Evolutionary conservation across 2,329 filamentous ascomycete species (phyloP).

Genomic region (Iodosphaeria phyllophila): DNA sequence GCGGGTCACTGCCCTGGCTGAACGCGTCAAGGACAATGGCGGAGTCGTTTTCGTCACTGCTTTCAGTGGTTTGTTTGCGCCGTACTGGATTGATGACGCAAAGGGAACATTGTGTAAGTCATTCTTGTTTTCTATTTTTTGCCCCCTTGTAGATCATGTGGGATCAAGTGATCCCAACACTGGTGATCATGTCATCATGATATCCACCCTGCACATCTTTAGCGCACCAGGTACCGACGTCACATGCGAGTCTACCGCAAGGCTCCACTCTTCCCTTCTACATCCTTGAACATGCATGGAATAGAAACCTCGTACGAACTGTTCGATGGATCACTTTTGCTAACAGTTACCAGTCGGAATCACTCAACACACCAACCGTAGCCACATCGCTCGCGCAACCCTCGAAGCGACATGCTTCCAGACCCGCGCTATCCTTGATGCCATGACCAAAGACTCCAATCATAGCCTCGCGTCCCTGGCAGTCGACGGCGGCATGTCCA

Average conservation of each 20-base stretch:
- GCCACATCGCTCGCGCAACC: constrained; percentile 76
- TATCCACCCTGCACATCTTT: too few relatives aligned
- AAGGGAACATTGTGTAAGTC: constrained; percentile 63
- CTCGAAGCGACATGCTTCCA: constrained; percentile 87
- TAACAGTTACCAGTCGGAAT: constrained; percentile 42
- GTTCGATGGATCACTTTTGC: constrained; percentile 1
- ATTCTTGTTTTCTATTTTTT: too few relatives aligned
- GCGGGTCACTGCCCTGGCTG: constrained; percentile 30
- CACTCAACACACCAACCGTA: constrained; percentile 67
- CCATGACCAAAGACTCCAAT: constrained; percentile 75
- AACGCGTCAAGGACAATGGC: constrained; percentile 49
- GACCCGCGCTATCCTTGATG: constrained; percentile 77
- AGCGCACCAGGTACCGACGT: too few relatives aligned
- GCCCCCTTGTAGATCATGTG: too few relatives aligned
- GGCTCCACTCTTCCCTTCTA: not conserved
- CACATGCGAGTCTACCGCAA: too few relatives aligned
- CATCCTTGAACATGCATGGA: not conserved
- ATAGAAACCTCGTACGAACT: too few relatives aligned
- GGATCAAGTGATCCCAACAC: too few relatives aligned
- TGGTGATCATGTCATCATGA: too few relatives aligned
- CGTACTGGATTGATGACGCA: constrained; percentile 89
- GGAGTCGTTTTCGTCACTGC: constrained; percentile 78
- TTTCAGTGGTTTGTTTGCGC: constrained; percentile 78
- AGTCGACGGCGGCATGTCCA: constrained; percentile 80
- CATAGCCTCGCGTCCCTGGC: constrained; percentile 57